Base-by-base conservation (phyloP, 108 stramenopile species). In the Skeletonema marinoi region DNA sequence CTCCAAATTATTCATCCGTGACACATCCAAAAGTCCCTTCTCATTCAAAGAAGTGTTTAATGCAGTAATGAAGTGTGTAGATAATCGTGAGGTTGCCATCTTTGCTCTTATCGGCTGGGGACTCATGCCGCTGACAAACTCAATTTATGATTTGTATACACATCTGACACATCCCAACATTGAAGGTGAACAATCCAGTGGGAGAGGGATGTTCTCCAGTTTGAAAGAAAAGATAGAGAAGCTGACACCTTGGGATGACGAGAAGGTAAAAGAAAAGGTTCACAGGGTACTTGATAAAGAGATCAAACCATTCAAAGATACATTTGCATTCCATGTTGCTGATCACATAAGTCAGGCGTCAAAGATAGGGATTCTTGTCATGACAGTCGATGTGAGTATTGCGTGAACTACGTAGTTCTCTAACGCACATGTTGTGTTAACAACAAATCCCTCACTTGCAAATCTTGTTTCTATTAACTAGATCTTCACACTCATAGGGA, bases 311-410 rank as follows among this genome's bases (percentile, higher is more conserved):
- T 80, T 80, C 60, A 3, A 35, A 19, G 32, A 71, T 5, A 62
- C 80, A n/a, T 60, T 46, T 36, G 7, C 70, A 4, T 81, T 65
- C 64, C 80, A 81, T 7, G 31, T 71, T 16, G 74, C 71, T 33
- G 80, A 81, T 71, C 80, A 81, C 56, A 67, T 81, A 29, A 81
- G 80, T n/a, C 80, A 81, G 38, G 80, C 80, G 3, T 69, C 74
- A 12, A 68, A 51, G 35, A 69, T 81, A 7, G 74, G 70, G 0
- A 36, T 75, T 6, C 63, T 70, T 14, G 74, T 81, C 35, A 69
- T 73, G 12, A 25, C 54, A 4, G 70, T 75, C 1, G 80, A 81
- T 60, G 54, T 56, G 25, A 56, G 54, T 56, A 25, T 56, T 17
- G 4, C 25, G 4, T 25, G 25, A 17, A 0, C 44, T 46, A 11